Base-by-base conservation (phyloP, 2,329 filamentous ascomycete genomes). In the Trichoderma atrobrunneum region DNA sequence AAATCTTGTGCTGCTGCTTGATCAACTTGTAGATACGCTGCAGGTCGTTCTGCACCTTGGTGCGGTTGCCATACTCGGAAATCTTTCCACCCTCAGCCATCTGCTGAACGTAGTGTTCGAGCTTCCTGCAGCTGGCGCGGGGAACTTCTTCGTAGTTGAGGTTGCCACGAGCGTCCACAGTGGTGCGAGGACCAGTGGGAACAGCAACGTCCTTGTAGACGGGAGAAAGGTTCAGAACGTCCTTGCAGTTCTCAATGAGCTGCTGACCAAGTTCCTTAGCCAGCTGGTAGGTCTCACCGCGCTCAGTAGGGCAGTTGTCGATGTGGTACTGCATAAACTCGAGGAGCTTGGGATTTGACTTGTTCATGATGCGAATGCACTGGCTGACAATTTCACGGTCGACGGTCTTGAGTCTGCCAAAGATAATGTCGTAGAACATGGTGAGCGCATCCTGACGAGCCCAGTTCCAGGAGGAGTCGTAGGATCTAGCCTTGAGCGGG, bases 281-380 rank as follows among this genome's bases (percentile, higher is more conserved):
- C n/a, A 99, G 90, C 84, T 96, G 89, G 84, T 99, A 99, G 1
- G 96, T 99, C 85, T 99, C 96, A 72, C 96, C 96, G 65, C 95
- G 92, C 80, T 99, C 95, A 0, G 95, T 95, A 0, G 96, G 96
- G 85, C 95, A 98, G 85, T 98, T 96, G 79, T 99, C 96, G 79
- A 99, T 99, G 85, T 99, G 96, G 78, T 99, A 98, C 81, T 99
- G 96, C 96, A 99, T 99, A 84, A 98, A 99, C 77, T 99, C 95
- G 72, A 99, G 89, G 1, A 99, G 90, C 43, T 93, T 92, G 3
- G 96, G 96, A 81, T 98, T 99, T 39, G 96, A 97, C 74, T 96
- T 93, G 86, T 98, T 99, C 96, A 99, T 99, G 84, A 99, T 96
- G 76, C 94, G 93, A 79, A 99, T 98, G 84, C 96, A 99, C 81